Conservation (phyloP, 768 basidiomycete species). For the Steccherinum ochraceum region DNA sequence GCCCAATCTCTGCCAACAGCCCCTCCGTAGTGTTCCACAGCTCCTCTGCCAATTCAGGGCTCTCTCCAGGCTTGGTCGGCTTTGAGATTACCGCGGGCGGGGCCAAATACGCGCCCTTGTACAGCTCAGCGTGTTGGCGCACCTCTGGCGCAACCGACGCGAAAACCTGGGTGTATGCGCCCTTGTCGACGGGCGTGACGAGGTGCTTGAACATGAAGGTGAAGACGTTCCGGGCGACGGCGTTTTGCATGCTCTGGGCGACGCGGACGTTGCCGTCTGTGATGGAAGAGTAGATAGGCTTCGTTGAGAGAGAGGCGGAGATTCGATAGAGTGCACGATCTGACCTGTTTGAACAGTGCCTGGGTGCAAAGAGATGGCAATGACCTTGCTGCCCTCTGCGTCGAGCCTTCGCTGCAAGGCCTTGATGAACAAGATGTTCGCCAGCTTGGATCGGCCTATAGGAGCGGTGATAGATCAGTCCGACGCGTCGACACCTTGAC, state of each 20-base stretch:
- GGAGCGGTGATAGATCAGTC: neutral
- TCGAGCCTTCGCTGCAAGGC: constrained; percentile 44
- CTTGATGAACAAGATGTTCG: constrained; percentile 41
- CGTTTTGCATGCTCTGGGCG: constrained; percentile 2
- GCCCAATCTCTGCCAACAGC: constrained; percentile 24
- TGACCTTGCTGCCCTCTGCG: constrained; percentile 30
- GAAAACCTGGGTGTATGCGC: constrained; percentile 31
- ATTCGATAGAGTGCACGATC: neutral
- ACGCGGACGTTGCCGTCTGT: constrained; percentile 12
- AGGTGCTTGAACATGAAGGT: constrained; percentile 20
- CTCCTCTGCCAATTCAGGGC: constrained; percentile 30
- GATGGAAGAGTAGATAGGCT: neutral
- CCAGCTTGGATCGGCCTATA: constrained; percentile 46
- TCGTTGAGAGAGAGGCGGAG: neutral
- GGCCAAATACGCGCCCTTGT: constrained; percentile 31
- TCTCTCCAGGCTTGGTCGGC: constrained; percentile 16
- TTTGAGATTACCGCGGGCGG: constrained; percentile 27
- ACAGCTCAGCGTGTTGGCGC: constrained; percentile 25
- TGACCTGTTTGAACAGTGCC: constrained; percentile 33
- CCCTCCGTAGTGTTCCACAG: constrained; percentile 32
- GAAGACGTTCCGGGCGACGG: constrained; percentile 4
- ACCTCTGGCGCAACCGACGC: constrained; percentile 35
- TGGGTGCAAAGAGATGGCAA: constrained; percentile 34
- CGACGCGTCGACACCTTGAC: neutral
- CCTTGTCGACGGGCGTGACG: constrained; percentile 24